Evolutionary conservation across 2,329 filamentous ascomycete genomes (phyloP), one percentile per base, ranked within the genome.

Genomic region (Fusarium sp.): DNA sequence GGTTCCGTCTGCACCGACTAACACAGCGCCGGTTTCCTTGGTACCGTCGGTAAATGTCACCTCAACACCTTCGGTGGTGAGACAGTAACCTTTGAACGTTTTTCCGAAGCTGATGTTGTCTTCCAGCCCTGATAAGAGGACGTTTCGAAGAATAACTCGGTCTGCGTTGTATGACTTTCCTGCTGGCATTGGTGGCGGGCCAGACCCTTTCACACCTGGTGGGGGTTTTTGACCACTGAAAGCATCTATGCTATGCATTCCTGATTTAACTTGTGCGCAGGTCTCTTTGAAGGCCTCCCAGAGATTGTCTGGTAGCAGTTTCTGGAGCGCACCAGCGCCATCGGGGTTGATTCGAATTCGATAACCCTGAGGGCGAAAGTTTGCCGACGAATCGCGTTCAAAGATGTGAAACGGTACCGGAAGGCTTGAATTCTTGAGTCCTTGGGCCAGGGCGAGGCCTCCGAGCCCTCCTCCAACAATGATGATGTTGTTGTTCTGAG

Each of bases 321-420:
- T 14, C 0, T 11, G 23, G 2, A 50, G 35, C 7, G 35, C 47
- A 11, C 2, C 2, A 3, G 35, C 47, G n/a, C 47, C 35, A 23
- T 50, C 14, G 11, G 35, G 47, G 14, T 40, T 50, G 1, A 50
- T 41, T 9, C 47, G 47, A 17, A 50, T 40, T n/a, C 35, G 47
- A 21, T 50, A 41, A 3, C 35, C 47, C 21, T 50, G 47, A 1
- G 35, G 33, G 0, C 25, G 47, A 11, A 41, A 50, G 5, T 41
- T 14, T 41, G 47, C n/a, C 3, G 47, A 50, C 9, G 47, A n/a
- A 3, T 50, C 35, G 11, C 47, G 47, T n/a, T 50, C 35, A 14
- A 40, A 41, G 14, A 50, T 3, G 10, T 50, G 47, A 14, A 41
- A 50, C 6, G 23, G 35, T 5, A 50, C 1, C 14, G 35, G 1